Conservation (phyloP, 73 alveolate species). For the Durusdinium trenchii region DNA sequence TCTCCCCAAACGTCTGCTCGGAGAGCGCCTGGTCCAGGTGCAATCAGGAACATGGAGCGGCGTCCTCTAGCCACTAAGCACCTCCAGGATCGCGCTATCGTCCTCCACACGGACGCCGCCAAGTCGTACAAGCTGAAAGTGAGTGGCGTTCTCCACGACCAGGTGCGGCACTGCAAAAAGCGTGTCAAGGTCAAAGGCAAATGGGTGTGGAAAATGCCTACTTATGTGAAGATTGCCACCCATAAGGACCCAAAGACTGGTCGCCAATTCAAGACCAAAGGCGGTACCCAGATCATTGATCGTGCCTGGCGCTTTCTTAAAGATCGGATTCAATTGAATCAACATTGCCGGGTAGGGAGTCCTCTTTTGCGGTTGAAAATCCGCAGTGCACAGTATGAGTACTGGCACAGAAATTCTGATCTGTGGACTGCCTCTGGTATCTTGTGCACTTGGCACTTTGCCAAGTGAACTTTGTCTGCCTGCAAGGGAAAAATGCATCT, state of each 20-base stretch:
- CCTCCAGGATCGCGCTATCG: neutral
- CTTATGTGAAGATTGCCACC: neutral
- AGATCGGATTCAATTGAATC: neutral
- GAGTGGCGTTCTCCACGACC: constrained; percentile 13
- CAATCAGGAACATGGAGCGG: too few relatives aligned
- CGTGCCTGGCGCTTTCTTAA: too few relatives aligned
- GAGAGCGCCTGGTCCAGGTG: constrained; percentile 47
- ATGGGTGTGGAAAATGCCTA: too few relatives aligned
- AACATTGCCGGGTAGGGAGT: constrained; percentile 23
- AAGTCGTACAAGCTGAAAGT: constrained; percentile 21
- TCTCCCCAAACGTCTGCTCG: neutral
- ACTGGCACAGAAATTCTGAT: neutral
- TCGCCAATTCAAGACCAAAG: neutral
- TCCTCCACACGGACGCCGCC: constrained; percentile 52
- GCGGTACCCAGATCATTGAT: constrained; percentile 4
- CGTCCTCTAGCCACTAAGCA: constrained; percentile 18
- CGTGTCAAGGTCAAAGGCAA: constrained; percentile 8
- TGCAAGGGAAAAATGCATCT: neutral
- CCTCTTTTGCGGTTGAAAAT: neutral
- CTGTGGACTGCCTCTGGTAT: neutral
- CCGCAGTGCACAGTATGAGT: constrained; percentile 16
- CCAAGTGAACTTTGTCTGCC: neutral
- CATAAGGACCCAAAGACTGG: constrained; percentile 18
- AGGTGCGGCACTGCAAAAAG: neutral
- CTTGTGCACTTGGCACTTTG: constrained; percentile 10